Percentiles rank a stretch among this genome's conserved stretches.
These are phyloP conservation scores for Cercospora beticola DNA, from an alignment of 2,329 filamentous ascomycete species.

Conservation along the genomic window DNA sequence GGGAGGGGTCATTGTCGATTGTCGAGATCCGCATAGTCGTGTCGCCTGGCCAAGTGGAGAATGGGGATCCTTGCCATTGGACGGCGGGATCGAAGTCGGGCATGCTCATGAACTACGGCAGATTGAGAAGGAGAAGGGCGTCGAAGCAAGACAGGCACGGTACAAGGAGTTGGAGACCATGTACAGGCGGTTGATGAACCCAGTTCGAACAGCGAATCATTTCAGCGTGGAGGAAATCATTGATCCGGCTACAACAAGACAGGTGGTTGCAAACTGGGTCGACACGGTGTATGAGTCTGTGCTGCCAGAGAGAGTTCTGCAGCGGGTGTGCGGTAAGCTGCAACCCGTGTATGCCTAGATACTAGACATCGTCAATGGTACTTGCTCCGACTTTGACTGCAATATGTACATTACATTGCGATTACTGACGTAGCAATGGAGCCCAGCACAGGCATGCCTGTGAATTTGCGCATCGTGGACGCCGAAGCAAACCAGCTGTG, in stretches of 20 bases:
- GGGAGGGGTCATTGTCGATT: conserved; percentile 64
- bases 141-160: conserved; percentile 48
- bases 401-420: not conserved
- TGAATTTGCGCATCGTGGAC: not conserved
- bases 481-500: not conserved
- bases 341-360: conserved; percentile 33
- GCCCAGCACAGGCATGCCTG: not conserved
- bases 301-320: conserved; percentile 51
- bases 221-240: conserved; percentile 66
- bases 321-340: conserved; percentile 39
- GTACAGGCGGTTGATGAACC: conserved; percentile 63
- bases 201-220: conserved; percentile 62
- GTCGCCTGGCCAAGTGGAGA: conserved; percentile 64
- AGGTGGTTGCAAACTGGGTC: conserved; percentile 57
- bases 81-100: conserved; percentile 64
- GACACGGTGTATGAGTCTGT: conserved; percentile 57
- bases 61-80: conserved; percentile 62
- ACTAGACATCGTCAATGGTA: not conserved
- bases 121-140: conserved; percentile 52
- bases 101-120: conserved; percentile 61
- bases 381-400: not conserved
- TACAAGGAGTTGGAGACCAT: conserved; percentile 61
- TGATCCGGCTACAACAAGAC: conserved; percentile 59
- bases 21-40: conserved; percentile 59
- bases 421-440: not conserved